Evolutionary conservation across 2,329 filamentous ascomycete species (phyloP), one percentile per base, ranked within the genome.

Genomic region (Paracamarosporium sp.): DNA sequence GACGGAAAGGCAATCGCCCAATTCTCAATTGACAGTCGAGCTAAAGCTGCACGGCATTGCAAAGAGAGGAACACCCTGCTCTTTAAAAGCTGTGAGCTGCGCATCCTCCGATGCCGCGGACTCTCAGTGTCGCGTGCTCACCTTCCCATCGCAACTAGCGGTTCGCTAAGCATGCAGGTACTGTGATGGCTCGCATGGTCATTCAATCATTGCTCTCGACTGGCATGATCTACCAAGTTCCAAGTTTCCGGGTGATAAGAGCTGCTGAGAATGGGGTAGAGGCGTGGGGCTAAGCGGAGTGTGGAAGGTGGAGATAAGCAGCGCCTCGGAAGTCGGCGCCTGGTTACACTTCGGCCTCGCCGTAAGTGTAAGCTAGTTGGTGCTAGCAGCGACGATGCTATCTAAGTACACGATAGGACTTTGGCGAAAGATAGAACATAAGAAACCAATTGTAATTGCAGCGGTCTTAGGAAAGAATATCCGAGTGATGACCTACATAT

Each of bases 291-390:
- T 58, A 58, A 33, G 20, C 56, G 51, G 5, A 41, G 47, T 35
- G 13, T 28, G 52, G 52, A 52, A 59, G 56, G 56, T 59, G 43
- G 46, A 48, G 46, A 48, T 48, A 48, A 47, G 44, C 44, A 33
- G 28, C 5, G 27, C 17, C 24, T 31, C 44, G 44, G 44, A 47
- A 35, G 28, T 47, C 44, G 17, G 28, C 44, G 44, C 44, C 15
- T 47, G 17, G 44, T 22, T 8, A 47, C 28, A 7, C 12, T n/a
- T 20, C 12, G n/a, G 36, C 9, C 9, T 13, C 17, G 17, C 12
- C 6, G 5, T 40, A 40, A 11, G 7, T 40, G 36, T 40, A 40
- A 17, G 36, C 36, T 22, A 40, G 7, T 31, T 13, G 17, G 22
- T 11, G n/a, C 12, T 11, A 40, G 22, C 17, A 17, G 20, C 17